Evolutionary conservation across 202 grass and related monocot species (phyloP), one percentile per base, ranked within the genome.

Genomic region (Carex arenaria): DNA sequence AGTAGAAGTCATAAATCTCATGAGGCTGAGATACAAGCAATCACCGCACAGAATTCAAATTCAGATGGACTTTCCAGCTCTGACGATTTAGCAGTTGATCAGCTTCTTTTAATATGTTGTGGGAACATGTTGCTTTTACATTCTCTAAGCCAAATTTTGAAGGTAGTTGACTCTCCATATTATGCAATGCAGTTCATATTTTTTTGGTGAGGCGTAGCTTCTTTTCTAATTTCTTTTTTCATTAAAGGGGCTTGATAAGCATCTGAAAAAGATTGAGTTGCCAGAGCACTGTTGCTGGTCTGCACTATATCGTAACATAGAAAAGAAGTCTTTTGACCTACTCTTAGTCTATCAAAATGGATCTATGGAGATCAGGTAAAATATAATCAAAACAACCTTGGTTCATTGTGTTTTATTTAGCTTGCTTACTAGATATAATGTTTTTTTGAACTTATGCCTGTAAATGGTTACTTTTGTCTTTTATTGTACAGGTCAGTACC

Each of bases 311-410:
- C 89, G 84, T 80, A 91, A 88, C 85, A 80, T 81, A 83, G 89
- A 95, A 83, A 90, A 59, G 38, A 90, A 85, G 85, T 80, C 81
- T 80, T 86, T 88, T 74, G 89, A 84, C 55, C 42, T 98, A 80
- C 85, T 95, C 86, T 90, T 98, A 90, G 80, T 87, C 81, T 93
- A 93, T 89, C 89, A 98, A 72, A 88, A 89, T 67, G 95, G 95
- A 87, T 59, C 55, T 19, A 77, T 98, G 87, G 95, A 98, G 82
- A 61, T 95, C 77, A 94, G 95, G 95, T 98, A 84, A 56, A 82
- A 77, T 57, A 20, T 69, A 64, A 84, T 83, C 30, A 60, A 60
- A 54, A 85, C 56, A 45, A 65, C 32, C 14, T 17, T 59, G 69
- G 26, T 38, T 93, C 28, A 60, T 82, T 28, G 5, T 86, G 70